These are phyloP conservation scores for Ensete ventricosum DNA, from an alignment of 176 grass and related monocot species.

Conservation along the genomic window DNA sequence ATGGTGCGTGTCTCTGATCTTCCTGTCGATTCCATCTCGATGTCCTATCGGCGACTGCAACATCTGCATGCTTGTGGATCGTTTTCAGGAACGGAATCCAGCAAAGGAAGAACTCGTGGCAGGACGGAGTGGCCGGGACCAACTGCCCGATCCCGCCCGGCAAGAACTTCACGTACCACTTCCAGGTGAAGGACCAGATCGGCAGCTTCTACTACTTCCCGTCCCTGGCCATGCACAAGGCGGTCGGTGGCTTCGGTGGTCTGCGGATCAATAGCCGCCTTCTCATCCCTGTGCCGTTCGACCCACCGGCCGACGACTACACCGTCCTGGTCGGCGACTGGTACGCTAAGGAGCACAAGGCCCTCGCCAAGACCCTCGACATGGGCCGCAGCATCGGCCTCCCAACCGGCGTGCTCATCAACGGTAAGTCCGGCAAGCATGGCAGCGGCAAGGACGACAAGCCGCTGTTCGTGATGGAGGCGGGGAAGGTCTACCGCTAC, in stretches of 20 bases:
- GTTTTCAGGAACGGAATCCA: slow-evolving; percentile 3
- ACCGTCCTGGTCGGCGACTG: neutral
- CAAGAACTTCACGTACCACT: neutral
- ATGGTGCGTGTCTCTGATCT: neutral
- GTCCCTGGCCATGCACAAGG: neutral
- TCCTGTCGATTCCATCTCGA: too few species aligned
- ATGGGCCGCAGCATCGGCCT: neutral
- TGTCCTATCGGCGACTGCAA: too few species aligned
- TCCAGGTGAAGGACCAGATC: neutral
- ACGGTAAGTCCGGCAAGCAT: neutral
- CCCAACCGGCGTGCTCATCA: neutral
- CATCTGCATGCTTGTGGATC: neutral
- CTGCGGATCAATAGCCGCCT: neutral
- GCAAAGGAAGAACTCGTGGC: slow-evolving; percentile 6
- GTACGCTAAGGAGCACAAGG: neutral
- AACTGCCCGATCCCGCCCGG: neutral
- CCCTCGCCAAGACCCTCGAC: neutral
- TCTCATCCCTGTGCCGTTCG: neutral
- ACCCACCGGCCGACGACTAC: neutral
- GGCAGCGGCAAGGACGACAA: neutral
- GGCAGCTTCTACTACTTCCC: slow-evolving; percentile 1
- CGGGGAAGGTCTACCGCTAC: neutral
- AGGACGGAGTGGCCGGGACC: neutral
- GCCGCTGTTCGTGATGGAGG: neutral
- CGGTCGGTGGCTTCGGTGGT: neutral